Evolutionary conservation across 2,329 filamentous ascomycete genomes (phyloP), one percentile per base, ranked within the genome.

Genomic region (Coniosporium tulheliwenetii): DNA sequence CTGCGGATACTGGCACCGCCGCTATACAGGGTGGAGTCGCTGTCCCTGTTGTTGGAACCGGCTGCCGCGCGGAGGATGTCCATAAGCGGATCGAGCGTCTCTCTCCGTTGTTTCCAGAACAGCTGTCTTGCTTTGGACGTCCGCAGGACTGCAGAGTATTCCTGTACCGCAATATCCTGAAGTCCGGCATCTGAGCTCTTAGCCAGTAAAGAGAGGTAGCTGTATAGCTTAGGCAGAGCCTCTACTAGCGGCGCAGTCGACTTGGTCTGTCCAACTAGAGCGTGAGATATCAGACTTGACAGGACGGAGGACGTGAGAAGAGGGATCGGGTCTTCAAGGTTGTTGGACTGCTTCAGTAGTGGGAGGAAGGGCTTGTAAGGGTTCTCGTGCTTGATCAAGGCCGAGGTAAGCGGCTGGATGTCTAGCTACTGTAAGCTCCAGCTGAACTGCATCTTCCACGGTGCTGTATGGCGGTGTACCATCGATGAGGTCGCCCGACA

Each of bases 81-180:
- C 50, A 95, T 67, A 45, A 96, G 66, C 8, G 91, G 89, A 37
- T 71, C 71, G 32, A 95, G 55, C 0, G 87, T 95, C 64, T 95
- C 84, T 56, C 79, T 79, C 51, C 84, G 75, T 61, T 94, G 85
- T 47, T 81, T 75, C 91, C 91, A 98, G 64, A 96, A 96, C 42
- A 91, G 71, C 49, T 79, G 71, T 47, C 91, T 75, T 3, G 86
- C 76, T 43, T 75, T 75, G 45, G 70, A 74, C 33, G 79, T 84
- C 45, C 85, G 79, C 30, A 98, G 70, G 30, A 98, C 69, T 14
- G 82, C 72, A 31, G 91, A 95, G 62, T 89, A 93, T 56, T 89
- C 77, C 54, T 91, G 84, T 10, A 96, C 86, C 19, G 86, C 89
- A 55, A 96, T 94, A 56, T 98, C 91, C 62, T 98, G 91, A 42